phyloP scores from a whole-genome alignment of 345 rosid genomes.

The Citrus unshiu region DNA sequence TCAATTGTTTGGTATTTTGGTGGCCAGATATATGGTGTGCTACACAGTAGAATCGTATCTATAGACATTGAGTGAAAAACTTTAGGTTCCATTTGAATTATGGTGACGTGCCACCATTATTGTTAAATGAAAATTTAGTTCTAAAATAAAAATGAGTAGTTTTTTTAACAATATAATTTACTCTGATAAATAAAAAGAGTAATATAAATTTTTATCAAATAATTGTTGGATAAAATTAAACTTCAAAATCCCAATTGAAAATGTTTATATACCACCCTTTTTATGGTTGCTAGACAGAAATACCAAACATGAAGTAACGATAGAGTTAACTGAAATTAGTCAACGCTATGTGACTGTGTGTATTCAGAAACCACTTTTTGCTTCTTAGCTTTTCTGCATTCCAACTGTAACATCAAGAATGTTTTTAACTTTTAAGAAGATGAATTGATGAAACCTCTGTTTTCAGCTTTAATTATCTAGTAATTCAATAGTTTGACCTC shows the following conservation, averaged over 20 bases:
- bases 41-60: not conserved
- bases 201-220: no score
- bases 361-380: not conserved
- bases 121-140: no score
- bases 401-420: not conserved
- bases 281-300: no score
- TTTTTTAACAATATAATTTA: no score
- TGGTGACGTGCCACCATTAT: no score
- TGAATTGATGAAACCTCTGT: not conserved
- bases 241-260: no score
- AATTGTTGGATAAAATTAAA: no score
- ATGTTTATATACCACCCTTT: no score
- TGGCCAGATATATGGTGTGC: constrained; percentile 1
- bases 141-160: no score
- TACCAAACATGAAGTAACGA: not conserved
- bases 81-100: no score
- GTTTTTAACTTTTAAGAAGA: not conserved
- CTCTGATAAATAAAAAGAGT: no score
- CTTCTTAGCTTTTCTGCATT: not conserved
- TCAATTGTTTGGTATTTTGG: not conserved
- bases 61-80: no score
- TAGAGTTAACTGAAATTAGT: not conserved
- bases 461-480: not conserved
- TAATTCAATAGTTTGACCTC: not conserved
- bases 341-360: not conserved